Evolutionary conservation across 257 asterid species (phyloP).

Genomic region (Leptodermis oblonga): DNA sequence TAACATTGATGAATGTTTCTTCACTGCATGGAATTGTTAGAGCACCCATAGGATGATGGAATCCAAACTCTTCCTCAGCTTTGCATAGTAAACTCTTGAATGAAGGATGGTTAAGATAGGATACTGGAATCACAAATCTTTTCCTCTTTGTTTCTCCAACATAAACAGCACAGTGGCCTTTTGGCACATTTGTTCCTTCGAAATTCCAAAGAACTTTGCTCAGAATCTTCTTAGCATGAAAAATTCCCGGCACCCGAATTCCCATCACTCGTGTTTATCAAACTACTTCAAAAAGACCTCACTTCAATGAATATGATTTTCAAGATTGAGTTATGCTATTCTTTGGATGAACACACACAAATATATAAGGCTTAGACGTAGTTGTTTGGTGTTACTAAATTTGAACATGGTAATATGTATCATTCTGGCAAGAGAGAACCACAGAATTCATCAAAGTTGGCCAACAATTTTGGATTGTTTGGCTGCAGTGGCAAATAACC

Average conservation of each 20-base stretch:
- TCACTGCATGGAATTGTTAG: constrained; percentile 15
- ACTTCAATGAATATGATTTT: no score
- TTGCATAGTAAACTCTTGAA: constrained; percentile 21
- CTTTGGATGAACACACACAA: no score
- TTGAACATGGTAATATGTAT: no score
- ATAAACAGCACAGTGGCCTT: constrained; percentile 27
- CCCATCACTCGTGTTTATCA: no score
- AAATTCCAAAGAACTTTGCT: no score
- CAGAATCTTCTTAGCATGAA: no score
- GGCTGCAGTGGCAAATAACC: neutral
- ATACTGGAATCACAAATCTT: constrained; percentile 25
- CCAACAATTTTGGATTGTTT: neutral
- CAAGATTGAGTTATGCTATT: no score
- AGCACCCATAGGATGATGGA: constrained; percentile 30
- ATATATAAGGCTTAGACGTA: no score
- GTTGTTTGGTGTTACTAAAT: no score
- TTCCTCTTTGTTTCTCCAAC: constrained; percentile 36
- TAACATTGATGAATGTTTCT: neutral
- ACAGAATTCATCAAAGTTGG: neutral
- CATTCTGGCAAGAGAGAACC: no score
- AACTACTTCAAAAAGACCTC: no score
- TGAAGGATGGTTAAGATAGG: constrained; percentile 24
- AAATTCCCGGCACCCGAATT: no score
- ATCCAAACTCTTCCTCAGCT: constrained; percentile 32
- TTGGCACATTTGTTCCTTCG: constrained; percentile 27